Base-by-base conservation (phyloP, 805 yeast species). In the Saccharomyces kudriavzevii region DNA sequence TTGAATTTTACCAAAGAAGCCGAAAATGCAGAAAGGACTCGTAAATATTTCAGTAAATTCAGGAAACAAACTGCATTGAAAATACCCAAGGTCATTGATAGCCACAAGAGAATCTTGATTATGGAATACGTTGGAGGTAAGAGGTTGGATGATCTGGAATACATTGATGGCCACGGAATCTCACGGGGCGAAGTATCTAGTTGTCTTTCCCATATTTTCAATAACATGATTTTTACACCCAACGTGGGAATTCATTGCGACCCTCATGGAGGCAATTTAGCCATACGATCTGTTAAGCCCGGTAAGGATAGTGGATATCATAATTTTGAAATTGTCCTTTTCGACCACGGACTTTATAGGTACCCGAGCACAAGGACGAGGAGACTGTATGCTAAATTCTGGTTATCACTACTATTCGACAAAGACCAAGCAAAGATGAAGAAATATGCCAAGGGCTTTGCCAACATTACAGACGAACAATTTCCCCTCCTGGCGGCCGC, bases 251-350 rank as follows among this genome's bases (percentile, higher is more conserved):
- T 94, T 46, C 99, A 94, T 68, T 94, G 99, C 72, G 99, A 94
- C 68, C 99, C 99, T 1, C 99, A 94, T 68, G 96, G 96, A 10
- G 99, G 99, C 0, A 94, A 94, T 64, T 74, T 94, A 55, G 97
- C 98, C 0, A 89, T 94, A 24, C 74, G 90, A 53, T 71, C 76
- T 1, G 61, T 69, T 6, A 56, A 61, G 20, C 59, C 58, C 25
- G 67, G 54, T 35, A 60, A 55, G 2, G 17, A 31, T 13, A 45
- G 22, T 22, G 29, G 27, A 25, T 50, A 72, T 3, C 89, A 85
- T 65, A 91, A 92, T 66, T 94, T 94, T 67, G 99, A 94, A 69
- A 88, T 94, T 50, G 76, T 94, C 5, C 75, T 94, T 20, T 95
- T 89, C 67, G 99, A 94, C 70, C 99, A 94, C 69, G 99, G 99